Evolutionary conservation across 2,329 filamentous ascomycete genomes (phyloP).

Genomic region (Aspergillus intermedius): DNA sequence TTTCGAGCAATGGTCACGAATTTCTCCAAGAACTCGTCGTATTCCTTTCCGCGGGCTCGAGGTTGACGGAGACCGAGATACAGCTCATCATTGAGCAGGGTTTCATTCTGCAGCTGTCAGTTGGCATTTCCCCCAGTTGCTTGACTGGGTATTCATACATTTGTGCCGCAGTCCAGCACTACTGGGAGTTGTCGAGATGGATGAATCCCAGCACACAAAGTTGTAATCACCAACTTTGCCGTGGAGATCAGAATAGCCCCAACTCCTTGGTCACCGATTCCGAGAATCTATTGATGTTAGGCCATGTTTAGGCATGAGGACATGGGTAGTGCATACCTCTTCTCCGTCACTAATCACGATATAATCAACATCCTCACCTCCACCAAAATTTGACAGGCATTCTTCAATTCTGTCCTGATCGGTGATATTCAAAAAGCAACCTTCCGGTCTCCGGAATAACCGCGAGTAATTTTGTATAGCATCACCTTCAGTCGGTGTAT

Average conservation of each 20-base stretch:
- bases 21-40: constrained; percentile 68
- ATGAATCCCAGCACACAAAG: constrained; percentile 79
- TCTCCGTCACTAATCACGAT: constrained; percentile 75
- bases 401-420: constrained; percentile 60
- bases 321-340: constrained; percentile 26
- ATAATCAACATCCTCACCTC: constrained; percentile 71
- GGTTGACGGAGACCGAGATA: constrained; percentile 68
- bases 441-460: constrained; percentile 70
- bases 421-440: constrained; percentile 71
- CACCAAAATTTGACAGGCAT: constrained; percentile 62
- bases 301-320: neutral
- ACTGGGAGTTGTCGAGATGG: constrained; percentile 72
- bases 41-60: constrained; percentile 62
- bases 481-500: constrained; percentile 84
- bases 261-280: constrained; percentile 83
- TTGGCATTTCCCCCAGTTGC: neutral
- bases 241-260: constrained; percentile 78
- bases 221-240: constrained; percentile 76
- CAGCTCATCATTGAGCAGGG: constrained; percentile 65
- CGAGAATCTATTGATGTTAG: constrained; percentile 58
- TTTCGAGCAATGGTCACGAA: constrained; percentile 65
- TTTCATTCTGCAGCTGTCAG: constrained; percentile 50
- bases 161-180: constrained; percentile 77
- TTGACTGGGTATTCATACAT: constrained; percentile 37
- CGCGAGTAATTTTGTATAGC: constrained; percentile 79